Conservation (phyloP, 2,329 filamentous ascomycete species). For the Xylaria sp. region DNA sequence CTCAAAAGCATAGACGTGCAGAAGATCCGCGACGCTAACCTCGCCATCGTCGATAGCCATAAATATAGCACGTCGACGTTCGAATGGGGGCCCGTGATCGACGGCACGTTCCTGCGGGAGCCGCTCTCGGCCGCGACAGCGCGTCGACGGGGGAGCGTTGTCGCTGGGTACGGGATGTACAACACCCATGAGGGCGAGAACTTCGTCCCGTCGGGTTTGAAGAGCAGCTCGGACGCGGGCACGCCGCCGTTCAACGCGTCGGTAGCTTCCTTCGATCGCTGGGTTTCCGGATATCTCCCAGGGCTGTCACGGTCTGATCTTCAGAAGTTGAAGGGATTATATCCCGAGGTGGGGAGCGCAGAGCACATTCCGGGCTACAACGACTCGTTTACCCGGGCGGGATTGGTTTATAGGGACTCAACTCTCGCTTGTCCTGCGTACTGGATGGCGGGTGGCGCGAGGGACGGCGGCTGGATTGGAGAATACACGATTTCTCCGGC, state of each 20-base stretch:
- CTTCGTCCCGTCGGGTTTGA: constrained; percentile 60
- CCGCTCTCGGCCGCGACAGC: constrained; percentile 52
- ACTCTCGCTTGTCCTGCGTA: constrained; percentile 65
- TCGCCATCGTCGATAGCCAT: constrained; percentile 54
- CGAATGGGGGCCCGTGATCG: constrained; percentile 66
- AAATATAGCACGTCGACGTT: constrained; percentile 62
- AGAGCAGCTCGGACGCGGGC: constrained; percentile 40
- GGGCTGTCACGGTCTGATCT: constrained; percentile 49
- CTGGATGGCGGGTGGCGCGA: constrained; percentile 57
- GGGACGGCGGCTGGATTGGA: constrained; percentile 55
- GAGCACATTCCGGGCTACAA: constrained; percentile 56
- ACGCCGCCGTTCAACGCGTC: constrained; percentile 56
- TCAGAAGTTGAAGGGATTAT: constrained; percentile 48
- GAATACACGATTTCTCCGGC: constrained; percentile 66
- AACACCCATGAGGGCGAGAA: constrained; percentile 68
- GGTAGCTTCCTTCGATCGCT: constrained; percentile 53
- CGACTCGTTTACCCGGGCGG: constrained; percentile 57
- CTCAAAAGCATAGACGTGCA: constrained; percentile 61
- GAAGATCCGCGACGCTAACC: constrained; percentile 56
- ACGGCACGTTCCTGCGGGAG: constrained; percentile 56
- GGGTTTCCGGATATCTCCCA: constrained; percentile 61
- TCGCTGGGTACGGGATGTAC: constrained; percentile 60
- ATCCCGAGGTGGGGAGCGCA: constrained; percentile 53
- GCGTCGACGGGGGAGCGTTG: constrained; percentile 36
- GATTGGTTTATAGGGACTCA: constrained; percentile 62